phyloP scores from a whole-genome alignment of 2,329 filamentous ascomycete genomes.

The Xylaria sp. region DNA sequence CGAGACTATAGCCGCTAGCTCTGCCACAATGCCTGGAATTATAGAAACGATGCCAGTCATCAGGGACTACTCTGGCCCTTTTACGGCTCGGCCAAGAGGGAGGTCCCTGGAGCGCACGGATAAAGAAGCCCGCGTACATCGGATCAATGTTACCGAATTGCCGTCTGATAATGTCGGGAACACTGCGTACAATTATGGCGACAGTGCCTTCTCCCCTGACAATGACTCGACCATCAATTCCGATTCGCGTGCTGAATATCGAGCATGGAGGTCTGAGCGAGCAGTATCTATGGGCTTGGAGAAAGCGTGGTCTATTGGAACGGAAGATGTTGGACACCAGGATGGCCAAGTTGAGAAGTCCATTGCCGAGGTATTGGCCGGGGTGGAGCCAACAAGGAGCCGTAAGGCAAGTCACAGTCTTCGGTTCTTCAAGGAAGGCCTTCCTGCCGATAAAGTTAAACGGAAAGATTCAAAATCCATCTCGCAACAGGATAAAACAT shows the following conservation, averaged over 20 bases:
- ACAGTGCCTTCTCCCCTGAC: slow-evolving; percentile 32
- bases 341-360: slow-evolving; percentile 72
- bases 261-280: slow-evolving; percentile 56
- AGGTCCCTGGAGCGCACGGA: slow-evolving; percentile 57
- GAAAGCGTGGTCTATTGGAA: slow-evolving; percentile 73
- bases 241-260: slow-evolving; percentile 49
- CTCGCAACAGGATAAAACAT: slow-evolving; percentile 55
- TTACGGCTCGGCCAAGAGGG: slow-evolving; percentile 50
- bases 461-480: slow-evolving; percentile 59
- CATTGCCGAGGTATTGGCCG: slow-evolving; percentile 70
- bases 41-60: slow-evolving; percentile 52
- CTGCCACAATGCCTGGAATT: slow-evolving; percentile 49
- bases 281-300: slow-evolving; percentile 60
- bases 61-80: slow-evolving; percentile 51
- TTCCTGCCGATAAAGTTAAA: slow-evolving; percentile 68
- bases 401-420: slow-evolving; percentile 75
- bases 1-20: slow-evolving; percentile 39
- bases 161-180: slow-evolving; percentile 49
- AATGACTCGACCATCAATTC: slow-evolving; percentile 39
- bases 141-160: slow-evolving; percentile 45
- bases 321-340: slow-evolving; percentile 59
- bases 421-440: slow-evolving; percentile 73
- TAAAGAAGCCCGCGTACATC: slow-evolving; percentile 53
- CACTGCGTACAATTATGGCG: slow-evolving; percentile 48
- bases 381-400: slow-evolving; percentile 72